Evolutionary conservation across 2,329 filamentous ascomycete species (phyloP).

Genomic region (Trichoderma sp.): DNA sequence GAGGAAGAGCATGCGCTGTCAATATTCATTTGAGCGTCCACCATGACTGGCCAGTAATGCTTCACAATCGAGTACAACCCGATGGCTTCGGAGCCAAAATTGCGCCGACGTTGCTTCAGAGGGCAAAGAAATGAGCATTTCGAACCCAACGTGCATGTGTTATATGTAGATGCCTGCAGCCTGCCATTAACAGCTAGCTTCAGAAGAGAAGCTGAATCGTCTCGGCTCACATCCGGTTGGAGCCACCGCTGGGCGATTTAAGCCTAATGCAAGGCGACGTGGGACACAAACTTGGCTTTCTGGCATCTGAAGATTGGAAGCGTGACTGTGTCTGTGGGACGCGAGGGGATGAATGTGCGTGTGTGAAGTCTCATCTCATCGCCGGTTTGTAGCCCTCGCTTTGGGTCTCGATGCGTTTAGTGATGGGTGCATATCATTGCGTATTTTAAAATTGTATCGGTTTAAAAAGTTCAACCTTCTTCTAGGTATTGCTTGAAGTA

Average conservation of each 20-base stretch:
- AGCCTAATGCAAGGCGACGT: background rate
- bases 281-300: background rate
- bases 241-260: background rate
- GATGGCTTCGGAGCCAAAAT: background rate
- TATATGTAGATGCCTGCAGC: background rate
- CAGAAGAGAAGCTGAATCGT: conserved; percentile 9
- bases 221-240: background rate
- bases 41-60: background rate
- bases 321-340: background rate
- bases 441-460: too few relatives aligned
- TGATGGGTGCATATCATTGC: background rate
- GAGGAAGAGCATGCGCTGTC: background rate
- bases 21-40: background rate
- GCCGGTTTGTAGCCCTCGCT: background rate
- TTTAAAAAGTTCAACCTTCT: background rate
- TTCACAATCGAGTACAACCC: background rate
- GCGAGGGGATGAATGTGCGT: background rate
- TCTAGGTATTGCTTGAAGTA: background rate
- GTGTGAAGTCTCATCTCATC: background rate
- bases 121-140: background rate
- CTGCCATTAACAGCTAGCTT: conserved; percentile 11
- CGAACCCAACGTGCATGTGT: background rate
- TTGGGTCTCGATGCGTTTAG: background rate
- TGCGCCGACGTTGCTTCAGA: conserved; percentile 3
- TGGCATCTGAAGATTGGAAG: conserved; percentile 1